Percentiles rank a stretch among this genome's conserved stretches.
phyloP scores from a whole-genome alignment of 2,329 filamentous ascomycete genomes.

The Epicoccum sorghinum region DNA sequence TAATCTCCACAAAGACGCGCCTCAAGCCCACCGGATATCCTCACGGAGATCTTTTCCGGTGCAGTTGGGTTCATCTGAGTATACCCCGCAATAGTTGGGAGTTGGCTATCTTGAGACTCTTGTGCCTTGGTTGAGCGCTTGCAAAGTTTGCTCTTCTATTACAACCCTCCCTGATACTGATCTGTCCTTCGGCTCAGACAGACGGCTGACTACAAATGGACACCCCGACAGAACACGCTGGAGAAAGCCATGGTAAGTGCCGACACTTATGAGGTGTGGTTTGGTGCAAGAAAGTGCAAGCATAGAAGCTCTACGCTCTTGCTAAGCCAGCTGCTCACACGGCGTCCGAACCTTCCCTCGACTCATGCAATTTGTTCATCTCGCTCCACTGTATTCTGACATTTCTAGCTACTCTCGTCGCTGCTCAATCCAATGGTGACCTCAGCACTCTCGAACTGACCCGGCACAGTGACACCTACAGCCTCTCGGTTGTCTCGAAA shows the following conservation, averaged over 20 bases:
- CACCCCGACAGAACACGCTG: no score
- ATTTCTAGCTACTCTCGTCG: slow-evolving; percentile 16
- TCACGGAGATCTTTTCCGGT: slow-evolving; percentile 14
- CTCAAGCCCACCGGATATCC: background rate
- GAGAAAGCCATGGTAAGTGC: no score
- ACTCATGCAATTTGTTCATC: background rate
- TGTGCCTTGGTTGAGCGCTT: background rate
- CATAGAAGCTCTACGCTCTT: no score
- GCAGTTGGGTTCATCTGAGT: background rate
- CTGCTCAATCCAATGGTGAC: slow-evolving; percentile 21
- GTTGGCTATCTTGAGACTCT: background rate
- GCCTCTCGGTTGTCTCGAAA: slow-evolving; percentile 13
- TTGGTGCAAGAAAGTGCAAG: no score
- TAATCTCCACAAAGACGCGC: no score
- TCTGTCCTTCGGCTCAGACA: background rate
- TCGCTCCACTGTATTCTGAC: slow-evolving; percentile 2
- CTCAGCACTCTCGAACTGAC: slow-evolving; percentile 18
- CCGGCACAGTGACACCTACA: slow-evolving; percentile 1
- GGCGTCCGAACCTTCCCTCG: background rate
- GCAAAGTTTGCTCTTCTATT: background rate
- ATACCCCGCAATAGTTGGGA: slow-evolving; percentile 5
- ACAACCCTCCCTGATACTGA: background rate
- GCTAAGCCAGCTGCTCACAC: no score
- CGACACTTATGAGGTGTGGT: no score
- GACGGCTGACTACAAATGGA: background rate